phyloP scores from a whole-genome alignment of 73 alveolate genomes.

The Blepharisma japonicum region DNA sequence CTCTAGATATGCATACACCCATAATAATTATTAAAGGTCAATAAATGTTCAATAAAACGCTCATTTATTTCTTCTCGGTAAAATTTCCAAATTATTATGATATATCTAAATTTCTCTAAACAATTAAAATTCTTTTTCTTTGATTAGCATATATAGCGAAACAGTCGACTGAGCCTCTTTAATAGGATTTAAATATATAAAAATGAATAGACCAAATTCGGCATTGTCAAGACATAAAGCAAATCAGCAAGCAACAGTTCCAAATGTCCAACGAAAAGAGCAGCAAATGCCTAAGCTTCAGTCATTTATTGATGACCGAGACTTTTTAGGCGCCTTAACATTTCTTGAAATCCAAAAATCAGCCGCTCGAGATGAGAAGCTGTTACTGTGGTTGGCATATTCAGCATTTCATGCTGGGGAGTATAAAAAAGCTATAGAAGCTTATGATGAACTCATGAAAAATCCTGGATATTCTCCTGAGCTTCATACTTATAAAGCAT shows the following conservation, averaged over 20 bases:
- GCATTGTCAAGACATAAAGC: slow-evolving; percentile 23
- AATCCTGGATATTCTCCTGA: slow-evolving; percentile 62
- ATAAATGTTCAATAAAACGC: no score
- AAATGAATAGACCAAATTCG: slow-evolving; percentile 20
- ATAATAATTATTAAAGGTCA: no score
- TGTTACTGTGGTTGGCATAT: slow-evolving; percentile 75
- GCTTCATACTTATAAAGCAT: slow-evolving; percentile 85
- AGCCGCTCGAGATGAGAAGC: slow-evolving; percentile 64
- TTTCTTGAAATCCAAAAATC: slow-evolving; percentile 27
- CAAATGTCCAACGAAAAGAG: slow-evolving; percentile 18
- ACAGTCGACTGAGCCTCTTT: no score
- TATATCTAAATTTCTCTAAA: no score
- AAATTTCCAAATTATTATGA: no score
- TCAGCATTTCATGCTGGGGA: slow-evolving; percentile 87
- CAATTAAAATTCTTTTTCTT: no score
- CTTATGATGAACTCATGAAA: slow-evolving; percentile 79
- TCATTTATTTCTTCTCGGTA: no score
- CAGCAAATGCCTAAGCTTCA: slow-evolving; percentile 19
- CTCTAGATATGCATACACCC: no score
- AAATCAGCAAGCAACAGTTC: slow-evolving; percentile 18
- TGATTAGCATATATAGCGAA: no score
- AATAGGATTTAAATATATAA: neutral
- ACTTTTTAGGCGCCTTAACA: slow-evolving; percentile 29
- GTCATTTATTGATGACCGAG: slow-evolving; percentile 24
- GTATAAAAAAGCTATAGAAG: slow-evolving; percentile 84